Percentiles rank a stretch among this genome's conserved stretches.
phyloP scores from a whole-genome alignment of 176 grass and related monocot genomes.

The Carex cristatella region DNA sequence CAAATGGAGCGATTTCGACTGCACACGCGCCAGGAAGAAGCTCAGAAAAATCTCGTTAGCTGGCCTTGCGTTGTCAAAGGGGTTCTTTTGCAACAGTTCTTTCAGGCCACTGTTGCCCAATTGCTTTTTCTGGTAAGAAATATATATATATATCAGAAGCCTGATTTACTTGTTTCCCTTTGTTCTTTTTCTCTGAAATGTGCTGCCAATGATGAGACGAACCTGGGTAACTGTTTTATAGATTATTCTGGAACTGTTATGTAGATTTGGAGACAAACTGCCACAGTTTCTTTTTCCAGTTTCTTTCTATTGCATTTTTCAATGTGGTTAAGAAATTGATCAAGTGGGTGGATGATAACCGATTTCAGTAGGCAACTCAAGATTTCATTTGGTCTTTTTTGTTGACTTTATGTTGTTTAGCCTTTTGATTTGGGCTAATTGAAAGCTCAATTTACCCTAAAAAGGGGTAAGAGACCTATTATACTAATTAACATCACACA shows the following conservation, averaged over 20 bases:
- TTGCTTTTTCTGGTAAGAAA: constrained; percentile 67
- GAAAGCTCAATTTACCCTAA: neutral
- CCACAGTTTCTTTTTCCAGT: neutral
- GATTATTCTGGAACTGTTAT: neutral
- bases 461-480: neutral
- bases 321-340: neutral
- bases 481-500: neutral
- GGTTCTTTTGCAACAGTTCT: constrained; percentile 73
- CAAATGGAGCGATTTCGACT: constrained; percentile 59
- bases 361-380: neutral
- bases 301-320: neutral
- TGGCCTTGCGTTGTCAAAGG: constrained; percentile 49
- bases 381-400: neutral
- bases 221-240: neutral
- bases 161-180: neutral
- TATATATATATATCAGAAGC: neutral
- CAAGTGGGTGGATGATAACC: neutral
- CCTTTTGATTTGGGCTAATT: neutral
- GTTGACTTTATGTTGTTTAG: neutral
- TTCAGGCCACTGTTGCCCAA: constrained; percentile 66
- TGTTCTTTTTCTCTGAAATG: neutral
- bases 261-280: neutral
- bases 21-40: constrained; percentile 65
- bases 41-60: constrained; percentile 64
- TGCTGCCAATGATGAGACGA: neutral